Base-by-base conservation (phyloP, 257 asterid species). In the Cordia subcordata region DNA sequence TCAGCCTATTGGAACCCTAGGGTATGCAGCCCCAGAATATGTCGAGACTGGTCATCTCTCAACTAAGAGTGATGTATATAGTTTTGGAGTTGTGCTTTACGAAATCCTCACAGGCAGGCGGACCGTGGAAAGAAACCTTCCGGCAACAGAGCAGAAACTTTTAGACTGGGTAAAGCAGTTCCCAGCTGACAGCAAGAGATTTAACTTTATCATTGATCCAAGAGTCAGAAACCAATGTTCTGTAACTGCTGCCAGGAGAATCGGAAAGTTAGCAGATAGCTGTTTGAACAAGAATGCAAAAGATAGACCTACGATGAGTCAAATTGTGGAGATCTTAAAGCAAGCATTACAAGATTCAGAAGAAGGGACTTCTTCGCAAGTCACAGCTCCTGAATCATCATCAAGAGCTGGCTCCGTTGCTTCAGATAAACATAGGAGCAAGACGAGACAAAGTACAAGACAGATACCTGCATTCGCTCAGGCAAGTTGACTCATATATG, bases 21-120 rank as follows among this genome's bases (percentile, higher is more conserved):
- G 98, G 21, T 90, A 90, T 73, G 95, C 98, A 39, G 97, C 97
- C 33, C 97, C 97, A 1, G 97, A 90, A 68, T 90, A 90, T 14
- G 71, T 85, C 8, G 81, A 78, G 67, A 81, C 83, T 0, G 97
- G 97, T 14, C 97, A 64, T 77, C 75, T 90, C 62, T 79, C 96
- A 11, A 69, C 76, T 9, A 90, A 76, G 87, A 87, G 96, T 20
- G 98, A 90, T 55, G 55, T 87, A 60, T 90, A 85, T 79, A 87
- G 98, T 72, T 90, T 90, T 20, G 98, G 98, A 9, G 95, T 90
- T n/a, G 98, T 87, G 9, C 80, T 85, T 11, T 90, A 90, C 8
- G 97, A 87, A 76, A 72, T 90, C 53, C 76, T 90, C 17, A 72
- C 98, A 17, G 98, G 98, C 53, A 77, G 98, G 39, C 80, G 89